Percentiles rank a stretch among this genome's conserved stretches.
Conservation (phyloP, 768 basidiomycete species). For the Suillus placidus region DNA sequence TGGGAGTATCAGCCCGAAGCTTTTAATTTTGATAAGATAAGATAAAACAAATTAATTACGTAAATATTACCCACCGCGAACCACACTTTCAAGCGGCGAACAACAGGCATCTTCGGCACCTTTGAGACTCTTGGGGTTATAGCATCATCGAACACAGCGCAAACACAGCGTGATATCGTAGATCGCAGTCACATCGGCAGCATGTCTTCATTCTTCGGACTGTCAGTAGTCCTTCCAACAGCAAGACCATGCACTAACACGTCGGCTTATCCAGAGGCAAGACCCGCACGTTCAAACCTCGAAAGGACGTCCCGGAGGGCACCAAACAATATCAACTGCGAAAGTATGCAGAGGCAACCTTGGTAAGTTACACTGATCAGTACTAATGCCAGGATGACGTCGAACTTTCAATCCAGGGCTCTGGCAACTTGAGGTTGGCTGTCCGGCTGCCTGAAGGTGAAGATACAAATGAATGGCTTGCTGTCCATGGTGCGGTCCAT, state of each 20-base stretch:
- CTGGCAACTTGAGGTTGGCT: constrained; percentile 90
- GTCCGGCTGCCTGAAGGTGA: constrained; percentile 97
- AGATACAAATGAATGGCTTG: constrained; percentile 98
- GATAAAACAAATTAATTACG: background rate
- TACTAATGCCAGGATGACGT: constrained; percentile 17
- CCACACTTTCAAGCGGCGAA: constrained; percentile 1
- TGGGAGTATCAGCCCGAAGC: background rate
- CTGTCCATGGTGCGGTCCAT: constrained; percentile 81
- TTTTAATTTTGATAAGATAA: constrained; percentile 3
- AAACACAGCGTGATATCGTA: background rate
- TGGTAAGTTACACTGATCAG: constrained; percentile 48
- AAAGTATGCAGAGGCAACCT: constrained; percentile 96
- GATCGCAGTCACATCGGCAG: constrained; percentile 17
- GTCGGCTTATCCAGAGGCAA: constrained; percentile 61
- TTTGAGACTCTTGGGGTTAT: background rate
- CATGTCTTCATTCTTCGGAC: constrained; percentile 89
- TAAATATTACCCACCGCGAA: background rate
- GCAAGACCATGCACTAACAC: constrained; percentile 17
- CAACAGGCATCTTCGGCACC: background rate
- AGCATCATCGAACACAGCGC: background rate
- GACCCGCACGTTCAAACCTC: constrained; percentile 94
- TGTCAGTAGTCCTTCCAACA: constrained; percentile 52
- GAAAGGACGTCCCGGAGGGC: constrained; percentile 92
- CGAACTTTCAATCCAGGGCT: constrained; percentile 59
- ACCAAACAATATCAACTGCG: constrained; percentile 98